phyloP scores from a whole-genome alignment of 768 basidiomycete species.

The Pleurotus ostreatus region DNA sequence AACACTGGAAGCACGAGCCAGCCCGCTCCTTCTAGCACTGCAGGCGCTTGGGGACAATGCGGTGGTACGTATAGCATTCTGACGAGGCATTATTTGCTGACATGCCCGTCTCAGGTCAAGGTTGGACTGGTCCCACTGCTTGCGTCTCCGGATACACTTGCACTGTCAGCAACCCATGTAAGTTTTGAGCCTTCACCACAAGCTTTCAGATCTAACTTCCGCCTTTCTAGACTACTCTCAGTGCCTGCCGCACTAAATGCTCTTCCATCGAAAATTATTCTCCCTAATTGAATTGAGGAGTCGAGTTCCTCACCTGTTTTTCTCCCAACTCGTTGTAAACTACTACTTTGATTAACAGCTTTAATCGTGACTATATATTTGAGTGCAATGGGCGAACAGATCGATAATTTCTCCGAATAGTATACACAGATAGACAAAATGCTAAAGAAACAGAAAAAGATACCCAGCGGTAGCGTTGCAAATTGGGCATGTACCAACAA shows the following conservation, averaged over 20 bases:
- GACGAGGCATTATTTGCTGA: neutral
- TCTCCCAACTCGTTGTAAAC: neutral
- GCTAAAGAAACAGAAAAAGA: neutral
- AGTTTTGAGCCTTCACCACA: conserved; percentile 13
- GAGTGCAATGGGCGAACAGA: neutral
- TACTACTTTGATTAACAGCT: neutral
- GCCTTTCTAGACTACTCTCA: conserved; percentile 1
- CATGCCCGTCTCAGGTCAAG: conserved; percentile 14
- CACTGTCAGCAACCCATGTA: conserved; percentile 34
- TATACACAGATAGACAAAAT: neutral
- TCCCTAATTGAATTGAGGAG: neutral
- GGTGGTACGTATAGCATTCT: neutral
- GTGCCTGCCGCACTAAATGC: neutral
- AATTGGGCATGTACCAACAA: neutral
- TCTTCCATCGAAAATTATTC: neutral
- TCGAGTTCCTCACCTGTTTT: neutral
- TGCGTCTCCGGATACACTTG: conserved; percentile 36
- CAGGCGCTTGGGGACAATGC: neutral
- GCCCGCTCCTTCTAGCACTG: conserved; percentile 1
- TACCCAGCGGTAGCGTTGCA: neutral
- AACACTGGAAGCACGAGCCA: neutral
- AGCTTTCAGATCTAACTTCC: neutral
- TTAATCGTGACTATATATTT: neutral
- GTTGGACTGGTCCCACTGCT: conserved; percentile 40
- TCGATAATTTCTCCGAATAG: neutral